Conservation (phyloP, 179 eudicot genomes). For the Silene noctiflora region DNA sequence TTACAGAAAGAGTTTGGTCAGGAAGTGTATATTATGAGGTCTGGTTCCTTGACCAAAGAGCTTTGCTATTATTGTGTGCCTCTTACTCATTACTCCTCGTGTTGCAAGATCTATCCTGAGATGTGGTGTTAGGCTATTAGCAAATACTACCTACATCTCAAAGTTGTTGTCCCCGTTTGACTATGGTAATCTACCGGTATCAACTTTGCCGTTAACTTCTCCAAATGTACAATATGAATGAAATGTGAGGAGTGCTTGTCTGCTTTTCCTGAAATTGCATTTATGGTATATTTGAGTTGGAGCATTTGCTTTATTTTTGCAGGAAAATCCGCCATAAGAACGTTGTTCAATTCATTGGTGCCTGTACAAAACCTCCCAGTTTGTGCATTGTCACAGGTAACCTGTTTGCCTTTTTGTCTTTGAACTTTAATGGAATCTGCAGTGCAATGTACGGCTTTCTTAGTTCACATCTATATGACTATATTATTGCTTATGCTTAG, state of each 20-base stretch:
- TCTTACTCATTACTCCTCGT: too few species aligned
- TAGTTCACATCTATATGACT: too few species aligned
- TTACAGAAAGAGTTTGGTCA: constrained; percentile 87
- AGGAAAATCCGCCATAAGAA: constrained; percentile 97
- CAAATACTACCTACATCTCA: too few species aligned
- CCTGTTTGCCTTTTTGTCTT: background rate
- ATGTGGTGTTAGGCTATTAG: too few species aligned
- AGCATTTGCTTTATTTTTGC: constrained; percentile 38
- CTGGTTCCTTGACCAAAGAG: background rate
- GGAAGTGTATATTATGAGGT: constrained; percentile 97
- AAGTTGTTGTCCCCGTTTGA: too few species aligned
- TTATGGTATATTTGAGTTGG: background rate
- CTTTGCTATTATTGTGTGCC: background rate
- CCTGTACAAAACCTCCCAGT: constrained; percentile 92
- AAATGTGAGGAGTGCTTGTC: background rate
- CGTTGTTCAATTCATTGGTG: constrained; percentile 96
- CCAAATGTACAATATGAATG: too few species aligned
- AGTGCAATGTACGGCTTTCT: background rate
- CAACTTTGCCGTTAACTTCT: too few species aligned
- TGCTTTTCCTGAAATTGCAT: background rate
- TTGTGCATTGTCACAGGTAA: constrained; percentile 92
- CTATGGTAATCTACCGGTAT: too few species aligned
- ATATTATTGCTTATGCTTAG: background rate
- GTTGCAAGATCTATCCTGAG: too few species aligned
- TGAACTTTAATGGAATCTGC: background rate